Evolutionary conservation across 139 green algal genomes (phyloP).

Genomic region (Micromonas pusilla): DNA sequence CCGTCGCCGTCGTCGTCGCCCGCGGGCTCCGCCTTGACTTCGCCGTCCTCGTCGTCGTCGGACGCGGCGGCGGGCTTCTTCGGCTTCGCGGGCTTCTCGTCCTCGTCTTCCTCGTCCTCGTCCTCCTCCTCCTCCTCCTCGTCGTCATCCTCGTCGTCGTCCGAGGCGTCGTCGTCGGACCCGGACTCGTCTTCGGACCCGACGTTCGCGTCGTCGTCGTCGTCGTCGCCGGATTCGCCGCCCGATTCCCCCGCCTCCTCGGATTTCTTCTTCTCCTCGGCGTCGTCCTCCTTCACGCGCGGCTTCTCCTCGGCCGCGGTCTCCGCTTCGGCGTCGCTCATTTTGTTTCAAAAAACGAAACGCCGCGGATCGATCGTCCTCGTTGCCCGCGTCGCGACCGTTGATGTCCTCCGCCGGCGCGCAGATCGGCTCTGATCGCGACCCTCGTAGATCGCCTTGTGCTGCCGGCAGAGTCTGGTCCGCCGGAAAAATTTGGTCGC

Average conservation of each 20-base stretch:
- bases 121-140: conserved; percentile 28
- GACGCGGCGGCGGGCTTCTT: conserved; percentile 25
- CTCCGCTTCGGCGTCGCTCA: no score
- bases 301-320: no score
- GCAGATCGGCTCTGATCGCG: no score
- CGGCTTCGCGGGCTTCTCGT: conserved; percentile 34
- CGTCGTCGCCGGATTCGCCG: not conserved
- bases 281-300: not conserved
- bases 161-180: conserved; percentile 3
- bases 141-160: conserved; percentile 24
- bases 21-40: conserved; percentile 31
- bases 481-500: no score
- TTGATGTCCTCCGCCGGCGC: no score
- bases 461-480: no score
- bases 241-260: not conserved
- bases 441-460: no score
- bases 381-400: no score
- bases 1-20: conserved; percentile 36
- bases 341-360: no score
- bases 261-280: conserved; percentile 12
- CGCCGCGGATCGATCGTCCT: no score
- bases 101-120: conserved; percentile 34
- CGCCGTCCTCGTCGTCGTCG: conserved; percentile 31
- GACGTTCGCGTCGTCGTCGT: not conserved
- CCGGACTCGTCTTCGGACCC: not conserved